Conservation (phyloP, 768 basidiomycete species). For the Amylocystis lapponica region DNA sequence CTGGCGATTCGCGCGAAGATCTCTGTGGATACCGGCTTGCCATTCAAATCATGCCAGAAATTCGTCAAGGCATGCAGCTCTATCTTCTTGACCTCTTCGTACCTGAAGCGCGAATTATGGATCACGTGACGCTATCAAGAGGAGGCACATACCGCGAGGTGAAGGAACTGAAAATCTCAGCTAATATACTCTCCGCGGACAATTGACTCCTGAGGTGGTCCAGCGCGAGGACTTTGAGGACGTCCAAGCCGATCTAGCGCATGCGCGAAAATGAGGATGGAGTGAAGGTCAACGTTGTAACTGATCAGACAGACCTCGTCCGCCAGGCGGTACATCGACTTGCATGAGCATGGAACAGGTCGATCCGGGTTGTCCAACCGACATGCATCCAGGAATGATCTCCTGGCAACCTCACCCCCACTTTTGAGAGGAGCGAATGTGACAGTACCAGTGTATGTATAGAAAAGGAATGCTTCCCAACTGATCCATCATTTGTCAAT, state of each 20-base stretch:
- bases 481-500: too few species aligned
- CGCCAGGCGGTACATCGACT: conserved; percentile 2
- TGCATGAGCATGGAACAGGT: conserved; percentile 1
- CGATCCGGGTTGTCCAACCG: not conserved
- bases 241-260: conserved; percentile 6
- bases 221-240: conserved; percentile 5
- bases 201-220: conserved; percentile 7
- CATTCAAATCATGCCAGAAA: conserved; percentile 8
- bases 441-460: conserved; percentile 8
- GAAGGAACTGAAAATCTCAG: conserved; percentile 12
- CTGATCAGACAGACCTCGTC: not conserved
- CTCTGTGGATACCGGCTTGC: conserved; percentile 1
- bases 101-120: not conserved
- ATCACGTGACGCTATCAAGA: not conserved
- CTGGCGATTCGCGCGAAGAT: conserved; percentile 8
- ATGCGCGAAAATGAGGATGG: not conserved
- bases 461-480: conserved; percentile 13
- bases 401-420: not conserved
- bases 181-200: conserved; percentile 4
- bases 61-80: conserved; percentile 9
- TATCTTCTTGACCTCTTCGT: conserved; percentile 9
- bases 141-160: conserved; percentile 4
- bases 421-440: not conserved
- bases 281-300: not conserved
- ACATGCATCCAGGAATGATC: not conserved